A percentile compares a stretch with the other conserved stretches of the same genome.
Conservation (phyloP, 306 rosid genomes). For the Canavalia ensiformis region DNA sequence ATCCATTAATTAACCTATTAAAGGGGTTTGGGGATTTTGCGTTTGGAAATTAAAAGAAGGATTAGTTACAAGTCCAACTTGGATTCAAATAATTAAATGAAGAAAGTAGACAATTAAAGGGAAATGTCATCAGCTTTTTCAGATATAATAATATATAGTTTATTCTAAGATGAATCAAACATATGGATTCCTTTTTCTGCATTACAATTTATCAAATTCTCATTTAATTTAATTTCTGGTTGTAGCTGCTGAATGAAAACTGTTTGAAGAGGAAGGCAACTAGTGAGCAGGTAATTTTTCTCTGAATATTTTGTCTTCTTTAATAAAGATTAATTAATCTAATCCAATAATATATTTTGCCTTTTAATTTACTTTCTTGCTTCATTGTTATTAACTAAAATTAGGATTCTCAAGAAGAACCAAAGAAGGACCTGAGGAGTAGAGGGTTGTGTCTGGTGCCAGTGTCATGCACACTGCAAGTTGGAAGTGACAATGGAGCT, state of each 20-base stretch:
- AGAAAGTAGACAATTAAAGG: slow-evolving; percentile 44
- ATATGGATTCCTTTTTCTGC: not conserved
- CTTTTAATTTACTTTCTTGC: not conserved
- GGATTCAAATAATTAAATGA: slow-evolving; percentile 40
- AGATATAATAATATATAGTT: slow-evolving; percentile 13
- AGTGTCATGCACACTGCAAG: slow-evolving; percentile 92
- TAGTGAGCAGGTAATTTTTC: slow-evolving; percentile 58
- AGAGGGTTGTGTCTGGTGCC: slow-evolving; percentile 98
- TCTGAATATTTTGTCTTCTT: not conserved
- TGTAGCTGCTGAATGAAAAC: slow-evolving; percentile 78
- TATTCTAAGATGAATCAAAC: slow-evolving; percentile 33
- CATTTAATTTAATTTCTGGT: slow-evolving; percentile 33
- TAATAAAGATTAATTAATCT: not conserved
- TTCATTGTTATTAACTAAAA: not conserved
- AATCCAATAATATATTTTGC: not conserved
- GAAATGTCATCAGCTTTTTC: slow-evolving; percentile 51
- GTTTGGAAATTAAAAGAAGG: slow-evolving; percentile 39
- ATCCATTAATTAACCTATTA: slow-evolving; percentile 54
- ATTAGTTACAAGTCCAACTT: slow-evolving; percentile 16
- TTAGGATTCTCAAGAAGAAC: slow-evolving; percentile 71
- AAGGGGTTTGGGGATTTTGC: slow-evolving; percentile 50
- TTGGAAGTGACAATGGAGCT: slow-evolving; percentile 97
- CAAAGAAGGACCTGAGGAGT: slow-evolving; percentile 85
- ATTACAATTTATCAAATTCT: slow-evolving; percentile 25
- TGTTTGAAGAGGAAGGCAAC: slow-evolving; percentile 81